Base-by-base conservation (phyloP, 768 basidiomycete genomes). In the Auricularia cornea region DNA sequence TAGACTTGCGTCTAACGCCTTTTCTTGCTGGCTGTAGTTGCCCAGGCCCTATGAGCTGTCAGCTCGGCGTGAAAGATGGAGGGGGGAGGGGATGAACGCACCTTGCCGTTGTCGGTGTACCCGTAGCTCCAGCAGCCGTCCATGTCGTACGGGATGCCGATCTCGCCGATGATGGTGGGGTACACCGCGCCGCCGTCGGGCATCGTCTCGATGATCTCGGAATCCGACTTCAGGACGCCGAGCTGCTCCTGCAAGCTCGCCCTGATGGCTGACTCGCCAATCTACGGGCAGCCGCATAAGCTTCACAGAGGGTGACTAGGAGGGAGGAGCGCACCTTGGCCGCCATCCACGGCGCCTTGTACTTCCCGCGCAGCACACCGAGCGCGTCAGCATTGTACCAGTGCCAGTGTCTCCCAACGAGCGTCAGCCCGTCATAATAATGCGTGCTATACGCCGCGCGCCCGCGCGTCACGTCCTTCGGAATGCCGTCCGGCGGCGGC, bases 341-440 rank as follows among this genome's bases (percentile, higher is more conserved):
- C 1, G 90, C 90, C 59, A 86, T 83, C 8, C 92, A 66, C 1
- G 84, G 79, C 60, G 79, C 81, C 12, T 79, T 78, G 70, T 96
- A 89, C 68, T 89, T 89, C 10, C 93, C 92, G 23, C 96, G 79
- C 35, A 99, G 74, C n/a, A 98, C 72, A 1, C 96, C 97, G 0
- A 99, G 76, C 1, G 95, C 94, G 74, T 98, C 94, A 2, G 93
- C 94, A 69, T 98, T 98, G 81, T 93, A 90, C 87, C 88, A 88
- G 71, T 94, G 89, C 92, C 91, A 94, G 69, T 94, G 92, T 38
- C 92, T 81, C 35, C 91, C 90, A n/a, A 98, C 79, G 48, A 98
- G 83, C 0, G 96, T 98, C 44, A 98, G 77, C 1, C 95, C 95
- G 68, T 98, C 95, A 70, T 98, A 98, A 73, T 94, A 98, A 72